phyloP scores from a whole-genome alignment of 139 green algal species.

The Ettlia oleoabundans region DNA sequence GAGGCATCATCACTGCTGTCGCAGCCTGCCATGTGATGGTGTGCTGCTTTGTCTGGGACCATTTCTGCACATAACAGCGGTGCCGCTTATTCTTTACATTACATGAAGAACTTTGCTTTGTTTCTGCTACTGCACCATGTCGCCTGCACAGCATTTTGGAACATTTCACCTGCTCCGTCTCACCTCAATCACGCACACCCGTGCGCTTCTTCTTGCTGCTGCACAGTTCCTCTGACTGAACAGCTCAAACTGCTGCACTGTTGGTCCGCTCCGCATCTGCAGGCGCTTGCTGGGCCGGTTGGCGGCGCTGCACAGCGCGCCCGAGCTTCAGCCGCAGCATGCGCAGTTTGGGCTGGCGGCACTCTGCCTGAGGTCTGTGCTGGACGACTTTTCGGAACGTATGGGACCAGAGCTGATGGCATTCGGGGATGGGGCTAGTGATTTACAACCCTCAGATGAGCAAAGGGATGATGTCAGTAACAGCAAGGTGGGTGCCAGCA shows the following conservation, averaged over 20 bases:
- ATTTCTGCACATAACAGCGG: too few species aligned
- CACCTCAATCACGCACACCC: too few species aligned
- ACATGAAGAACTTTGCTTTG: too few species aligned
- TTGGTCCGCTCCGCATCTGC: neutral
- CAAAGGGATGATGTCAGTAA: neutral
- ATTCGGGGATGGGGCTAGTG: too few species aligned
- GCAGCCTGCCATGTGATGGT: too few species aligned
- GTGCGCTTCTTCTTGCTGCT: neutral
- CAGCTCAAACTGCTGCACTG: neutral
- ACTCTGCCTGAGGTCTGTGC: slow-evolving; percentile 49
- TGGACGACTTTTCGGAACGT: slow-evolving; percentile 45
- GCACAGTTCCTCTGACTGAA: neutral
- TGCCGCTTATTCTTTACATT: too few species aligned
- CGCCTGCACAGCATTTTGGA: too few species aligned
- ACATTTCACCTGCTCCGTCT: too few species aligned
- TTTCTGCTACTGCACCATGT: too few species aligned
- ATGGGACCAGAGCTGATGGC: slow-evolving; percentile 12
- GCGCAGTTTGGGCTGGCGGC: slow-evolving; percentile 33
- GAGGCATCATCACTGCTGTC: too few species aligned
- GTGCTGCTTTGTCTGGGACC: too few species aligned
- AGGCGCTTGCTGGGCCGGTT: slow-evolving; percentile 32
- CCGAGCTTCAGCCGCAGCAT: slow-evolving; percentile 22
- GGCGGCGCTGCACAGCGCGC: slow-evolving; percentile 30
- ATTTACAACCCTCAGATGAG: neutral
- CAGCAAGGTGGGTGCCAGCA: neutral